Evolutionary conservation across 306 rosid genomes (phyloP).

Genomic region (Luffa aegyptiaca): DNA sequence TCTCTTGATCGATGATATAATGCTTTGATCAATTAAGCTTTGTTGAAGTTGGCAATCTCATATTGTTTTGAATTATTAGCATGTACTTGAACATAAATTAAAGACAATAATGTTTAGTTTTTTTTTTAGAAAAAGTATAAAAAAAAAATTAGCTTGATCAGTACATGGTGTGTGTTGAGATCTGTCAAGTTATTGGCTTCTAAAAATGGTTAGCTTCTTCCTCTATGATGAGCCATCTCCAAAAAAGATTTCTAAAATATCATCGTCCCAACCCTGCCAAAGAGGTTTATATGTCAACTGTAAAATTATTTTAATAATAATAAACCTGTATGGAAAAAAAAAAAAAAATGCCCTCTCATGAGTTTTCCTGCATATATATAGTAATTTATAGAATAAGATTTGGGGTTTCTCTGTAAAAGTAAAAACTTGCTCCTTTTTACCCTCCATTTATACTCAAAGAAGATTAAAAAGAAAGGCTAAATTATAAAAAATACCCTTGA

Average conservation of each 20-base stretch:
- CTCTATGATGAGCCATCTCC: not conserved
- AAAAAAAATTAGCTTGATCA: not conserved
- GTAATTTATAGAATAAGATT: not conserved
- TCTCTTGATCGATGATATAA: not conserved
- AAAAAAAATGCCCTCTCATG: not conserved
- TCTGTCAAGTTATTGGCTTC: not conserved
- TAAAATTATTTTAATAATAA: not conserved
- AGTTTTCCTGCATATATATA: not conserved
- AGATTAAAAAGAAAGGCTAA: no score
- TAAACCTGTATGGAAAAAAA: not conserved
- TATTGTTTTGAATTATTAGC: no score
- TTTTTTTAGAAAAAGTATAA: not conserved
- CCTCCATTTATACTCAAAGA: not conserved
- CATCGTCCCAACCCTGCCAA: constrained; percentile 9
- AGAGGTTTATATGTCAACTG: not conserved
- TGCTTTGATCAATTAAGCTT: no score
- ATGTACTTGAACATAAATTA: not conserved
- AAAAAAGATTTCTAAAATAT: not conserved
- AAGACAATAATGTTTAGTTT: not conserved
- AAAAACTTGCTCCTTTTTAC: not conserved
- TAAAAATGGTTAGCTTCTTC: not conserved
- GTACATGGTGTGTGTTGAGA: not conserved
- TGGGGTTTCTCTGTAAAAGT: not conserved
- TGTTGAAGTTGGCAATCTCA: no score
- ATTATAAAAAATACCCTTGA: no score